Conservation (phyloP, 441 rosid species). For the Pelargonium fulgidum region DNA sequence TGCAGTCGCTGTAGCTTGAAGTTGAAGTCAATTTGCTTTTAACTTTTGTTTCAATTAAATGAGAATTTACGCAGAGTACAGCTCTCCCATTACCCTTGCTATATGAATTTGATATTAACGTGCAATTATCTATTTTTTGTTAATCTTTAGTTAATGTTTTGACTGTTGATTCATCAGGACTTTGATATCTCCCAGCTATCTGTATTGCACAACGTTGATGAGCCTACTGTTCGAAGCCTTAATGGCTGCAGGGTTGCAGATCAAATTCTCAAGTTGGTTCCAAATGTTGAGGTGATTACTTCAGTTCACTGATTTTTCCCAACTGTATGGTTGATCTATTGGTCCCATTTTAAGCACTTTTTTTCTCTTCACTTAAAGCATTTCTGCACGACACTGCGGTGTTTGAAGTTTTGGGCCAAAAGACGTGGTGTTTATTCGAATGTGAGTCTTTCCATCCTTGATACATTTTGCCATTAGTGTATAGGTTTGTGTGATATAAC, state of each 20-base stretch:
- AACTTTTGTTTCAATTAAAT: neutral
- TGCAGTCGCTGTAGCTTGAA: neutral
- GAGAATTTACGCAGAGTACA: too few species aligned
- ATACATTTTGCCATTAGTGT: neutral
- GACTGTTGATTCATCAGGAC: conserved; percentile 39
- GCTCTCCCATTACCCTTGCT: too few species aligned
- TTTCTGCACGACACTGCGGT: conserved; percentile 69
- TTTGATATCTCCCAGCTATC: conserved; percentile 68
- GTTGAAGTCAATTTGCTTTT: neutral
- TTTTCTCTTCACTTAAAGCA: conserved; percentile 32
- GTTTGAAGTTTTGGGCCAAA: conserved; percentile 89
- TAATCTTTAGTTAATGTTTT: neutral
- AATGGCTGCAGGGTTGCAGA: conserved; percentile 98
- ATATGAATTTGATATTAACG: neutral
- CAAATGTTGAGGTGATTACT: conserved; percentile 61
- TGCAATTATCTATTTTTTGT: neutral
- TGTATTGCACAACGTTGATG: conserved; percentile 68
- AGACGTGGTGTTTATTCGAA: conserved; percentile 82
- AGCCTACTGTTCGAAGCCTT: conserved; percentile 89
- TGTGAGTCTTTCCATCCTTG: conserved; percentile 27
- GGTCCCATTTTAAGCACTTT: neutral
- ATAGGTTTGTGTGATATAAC: too few species aligned
- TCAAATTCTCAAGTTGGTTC: conserved; percentile 88
- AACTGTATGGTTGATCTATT: conserved; percentile 1
- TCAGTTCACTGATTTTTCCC: neutral